Evolutionary conservation across 1,284 basidiomycete species (phyloP).

Genomic region (Tilletia setariae): DNA sequence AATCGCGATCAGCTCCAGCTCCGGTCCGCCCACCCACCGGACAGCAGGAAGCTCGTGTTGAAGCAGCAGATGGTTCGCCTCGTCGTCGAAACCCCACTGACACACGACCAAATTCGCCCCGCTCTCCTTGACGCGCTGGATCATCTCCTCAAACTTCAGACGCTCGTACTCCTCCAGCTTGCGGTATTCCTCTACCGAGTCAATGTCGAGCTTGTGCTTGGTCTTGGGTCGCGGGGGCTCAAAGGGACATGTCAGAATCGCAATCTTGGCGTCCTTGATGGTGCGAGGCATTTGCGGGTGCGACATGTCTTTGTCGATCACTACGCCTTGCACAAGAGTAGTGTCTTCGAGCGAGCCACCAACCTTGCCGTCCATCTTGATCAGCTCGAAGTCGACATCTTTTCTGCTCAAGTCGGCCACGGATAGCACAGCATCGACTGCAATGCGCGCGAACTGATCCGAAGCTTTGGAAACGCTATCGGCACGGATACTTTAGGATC

Average conservation of each 20-base stretch:
- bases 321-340: constrained; percentile 84
- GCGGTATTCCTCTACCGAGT: constrained; percentile 94
- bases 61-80: constrained; percentile 96
- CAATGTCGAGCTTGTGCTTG: constrained; percentile 98
- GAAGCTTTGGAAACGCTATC: constrained; percentile 91
- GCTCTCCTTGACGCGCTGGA: constrained; percentile 92
- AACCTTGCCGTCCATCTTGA: constrained; percentile 99
- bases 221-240: constrained; percentile 98
- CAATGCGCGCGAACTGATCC: constrained; percentile 91
- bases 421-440: constrained; percentile 89
- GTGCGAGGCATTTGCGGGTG: constrained; percentile 94
- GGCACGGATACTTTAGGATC: not conserved
- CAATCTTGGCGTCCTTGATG: constrained; percentile 83
- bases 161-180: constrained; percentile 92
- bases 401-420: constrained; percentile 91
- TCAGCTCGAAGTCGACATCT: constrained; percentile 96
- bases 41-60: constrained; percentile 98
- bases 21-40: constrained; percentile 96
- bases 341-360: constrained; percentile 95
- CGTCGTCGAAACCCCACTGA: constrained; percentile 99
- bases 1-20: constrained; percentile 98
- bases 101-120: constrained; percentile 98
- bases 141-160: constrained; percentile 95
- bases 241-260: constrained; percentile 97
- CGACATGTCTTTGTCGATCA: constrained; percentile 99